Percentiles rank a stretch among this genome's conserved stretches.
These are phyloP conservation scores for Chrysoporthe austroafricana DNA, from an alignment of 2,329 filamentous ascomycete species.

Conservation along the genomic window DNA sequence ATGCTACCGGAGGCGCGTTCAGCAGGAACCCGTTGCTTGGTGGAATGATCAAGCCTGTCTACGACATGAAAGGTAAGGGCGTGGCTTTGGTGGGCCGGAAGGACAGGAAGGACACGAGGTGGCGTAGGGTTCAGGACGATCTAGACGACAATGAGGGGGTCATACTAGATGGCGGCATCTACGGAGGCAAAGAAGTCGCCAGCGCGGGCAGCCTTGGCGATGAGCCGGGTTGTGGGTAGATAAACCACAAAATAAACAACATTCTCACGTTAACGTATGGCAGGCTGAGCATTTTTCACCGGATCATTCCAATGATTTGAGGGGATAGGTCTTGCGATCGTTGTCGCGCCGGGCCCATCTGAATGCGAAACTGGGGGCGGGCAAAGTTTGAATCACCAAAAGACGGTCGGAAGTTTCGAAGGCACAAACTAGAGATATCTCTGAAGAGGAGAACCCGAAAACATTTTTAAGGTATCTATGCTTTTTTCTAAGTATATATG, in stretches of 20 bases:
- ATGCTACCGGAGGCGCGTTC: constrained; percentile 60
- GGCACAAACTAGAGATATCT: too few species aligned
- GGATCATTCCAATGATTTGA: background rate
- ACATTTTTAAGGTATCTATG: constrained; percentile 27
- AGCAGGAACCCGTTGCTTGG: constrained; percentile 71
- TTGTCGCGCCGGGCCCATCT: too few species aligned
- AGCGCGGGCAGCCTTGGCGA: constrained; percentile 33
- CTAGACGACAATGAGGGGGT: constrained; percentile 61
- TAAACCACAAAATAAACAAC: background rate
- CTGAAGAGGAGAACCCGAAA: constrained; percentile 16
- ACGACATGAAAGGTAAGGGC: constrained; percentile 57
- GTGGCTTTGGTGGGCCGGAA: constrained; percentile 46
- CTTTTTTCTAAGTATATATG: constrained; percentile 23
- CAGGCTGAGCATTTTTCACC: background rate
- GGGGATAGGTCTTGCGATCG: too few species aligned
- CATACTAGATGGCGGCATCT: constrained; percentile 60
- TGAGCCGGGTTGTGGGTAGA: constrained; percentile 46
- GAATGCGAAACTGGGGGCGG: too few species aligned
- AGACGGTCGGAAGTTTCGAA: background rate
- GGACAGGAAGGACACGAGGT: constrained; percentile 47
- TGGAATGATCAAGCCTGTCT: constrained; percentile 67
- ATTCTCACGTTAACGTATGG: constrained; percentile 2
- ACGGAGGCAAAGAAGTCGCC: constrained; percentile 42
- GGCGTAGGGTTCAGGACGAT: constrained; percentile 66
- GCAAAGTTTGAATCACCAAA: background rate